phyloP scores from a whole-genome alignment of 148 eudicot genomes.

The Chenopodium suecicum region DNA sequence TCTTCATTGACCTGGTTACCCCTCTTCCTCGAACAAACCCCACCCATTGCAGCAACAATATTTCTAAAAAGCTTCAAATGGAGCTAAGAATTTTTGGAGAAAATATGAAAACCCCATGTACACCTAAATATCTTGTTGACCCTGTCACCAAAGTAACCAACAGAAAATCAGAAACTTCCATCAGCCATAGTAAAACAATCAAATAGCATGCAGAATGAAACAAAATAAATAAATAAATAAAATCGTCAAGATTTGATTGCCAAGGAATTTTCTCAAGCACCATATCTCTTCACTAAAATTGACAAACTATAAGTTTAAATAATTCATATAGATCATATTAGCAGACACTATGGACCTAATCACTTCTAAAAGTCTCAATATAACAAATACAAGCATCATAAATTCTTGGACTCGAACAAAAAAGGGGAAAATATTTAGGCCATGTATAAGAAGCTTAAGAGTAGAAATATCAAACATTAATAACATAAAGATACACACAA shows the following conservation, averaged over 20 bases:
- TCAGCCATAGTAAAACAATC: background rate
- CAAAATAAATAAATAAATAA: background rate
- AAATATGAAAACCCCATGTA: conserved; percentile 16
- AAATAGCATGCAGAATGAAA: background rate
- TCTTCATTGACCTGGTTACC: conserved; percentile 38
- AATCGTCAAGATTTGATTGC: background rate
- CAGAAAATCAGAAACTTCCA: conserved; percentile 2
- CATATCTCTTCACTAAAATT: background rate
- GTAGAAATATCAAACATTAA: too few species aligned
- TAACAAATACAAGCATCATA: background rate
- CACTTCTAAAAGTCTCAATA: background rate
- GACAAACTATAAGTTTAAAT: background rate
- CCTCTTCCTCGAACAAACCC: conserved; percentile 46
- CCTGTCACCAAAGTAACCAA: conserved; percentile 6
- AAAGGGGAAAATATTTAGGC: background rate
- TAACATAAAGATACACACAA: too few species aligned
- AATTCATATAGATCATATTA: background rate
- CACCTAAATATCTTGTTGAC: background rate
- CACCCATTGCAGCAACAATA: conserved; percentile 31
- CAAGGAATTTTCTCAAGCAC: background rate
- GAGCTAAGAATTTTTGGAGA: background rate
- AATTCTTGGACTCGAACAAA: background rate
- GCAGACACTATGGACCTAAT: background rate
- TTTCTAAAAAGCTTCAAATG: conserved; percentile 10
- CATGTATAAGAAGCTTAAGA: too few species aligned